A percentile compares a stretch with the other conserved stretches of the same genome.
Conservation (phyloP, 495 filamentous ascomycete genomes). For the Penicillium longicatenatum region DNA sequence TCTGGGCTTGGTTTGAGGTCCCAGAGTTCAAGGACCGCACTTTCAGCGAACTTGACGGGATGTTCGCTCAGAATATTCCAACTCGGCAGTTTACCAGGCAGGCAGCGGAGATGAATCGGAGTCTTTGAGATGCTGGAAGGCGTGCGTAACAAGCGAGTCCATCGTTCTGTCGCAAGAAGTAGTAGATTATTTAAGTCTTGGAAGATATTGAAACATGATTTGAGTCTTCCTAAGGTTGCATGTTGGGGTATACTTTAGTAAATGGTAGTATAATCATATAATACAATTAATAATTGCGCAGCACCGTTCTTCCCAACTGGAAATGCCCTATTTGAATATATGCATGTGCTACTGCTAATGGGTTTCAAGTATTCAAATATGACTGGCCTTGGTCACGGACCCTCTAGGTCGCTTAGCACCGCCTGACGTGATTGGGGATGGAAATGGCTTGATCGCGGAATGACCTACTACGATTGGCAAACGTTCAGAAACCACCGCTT, state of each 20-base stretch:
- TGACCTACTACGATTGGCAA: background rate
- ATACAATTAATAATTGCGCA: too few species aligned
- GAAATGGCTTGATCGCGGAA: constrained; percentile 17
- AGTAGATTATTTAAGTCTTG: too few species aligned
- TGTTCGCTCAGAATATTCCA: constrained; percentile 5
- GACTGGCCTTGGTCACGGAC: too few species aligned
- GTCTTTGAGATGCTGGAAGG: background rate
- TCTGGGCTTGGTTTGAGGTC: constrained; percentile 14
- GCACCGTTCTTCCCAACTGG: too few species aligned
- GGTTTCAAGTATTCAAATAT: too few species aligned
- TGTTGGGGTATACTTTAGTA: too few species aligned
- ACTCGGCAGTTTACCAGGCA: constrained; percentile 1
- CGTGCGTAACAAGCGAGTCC: background rate
- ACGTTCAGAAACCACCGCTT: background rate
- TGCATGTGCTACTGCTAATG: too few species aligned
- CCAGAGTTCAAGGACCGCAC: constrained; percentile 11
- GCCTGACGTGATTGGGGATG: constrained; percentile 5
- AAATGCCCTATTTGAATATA: too few species aligned
- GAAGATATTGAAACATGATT: too few species aligned
- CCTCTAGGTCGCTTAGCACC: too few species aligned
- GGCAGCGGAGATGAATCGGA: background rate
- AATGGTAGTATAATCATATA: too few species aligned
- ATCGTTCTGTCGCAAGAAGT: background rate
- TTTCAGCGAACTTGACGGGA: constrained; percentile 7
- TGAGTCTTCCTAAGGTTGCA: too few species aligned